Percentiles rank a stretch among this genome's conserved stretches.
These are phyloP conservation scores for Suillus brevipes DNA, from an alignment of 768 basidiomycete genomes.

Conservation along the genomic window DNA sequence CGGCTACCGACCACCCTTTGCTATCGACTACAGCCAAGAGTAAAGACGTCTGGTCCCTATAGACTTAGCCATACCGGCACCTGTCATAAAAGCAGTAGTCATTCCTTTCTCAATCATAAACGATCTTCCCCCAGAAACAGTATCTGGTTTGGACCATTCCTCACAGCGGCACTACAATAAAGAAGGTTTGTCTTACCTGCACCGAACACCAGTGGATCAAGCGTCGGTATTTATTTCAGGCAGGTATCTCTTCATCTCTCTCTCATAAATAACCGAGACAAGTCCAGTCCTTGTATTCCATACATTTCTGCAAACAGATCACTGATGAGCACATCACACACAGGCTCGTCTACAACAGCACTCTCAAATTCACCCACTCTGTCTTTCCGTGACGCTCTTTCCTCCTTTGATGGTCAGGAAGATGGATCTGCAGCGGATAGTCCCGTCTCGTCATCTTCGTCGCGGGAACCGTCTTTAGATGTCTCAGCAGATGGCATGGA, in stretches of 20 bases:
- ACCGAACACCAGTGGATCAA: slow-evolving; percentile 16
- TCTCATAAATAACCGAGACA: neutral
- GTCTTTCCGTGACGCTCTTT: slow-evolving; percentile 32
- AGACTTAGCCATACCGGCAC: slow-evolving; percentile 5
- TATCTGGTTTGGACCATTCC: slow-evolving; percentile 15
- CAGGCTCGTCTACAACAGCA: slow-evolving; percentile 21
- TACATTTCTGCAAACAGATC: slow-evolving; percentile 1
- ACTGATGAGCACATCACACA: slow-evolving; percentile 11
- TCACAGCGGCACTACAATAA: slow-evolving; percentile 16
- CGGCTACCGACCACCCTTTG: slow-evolving; percentile 7
- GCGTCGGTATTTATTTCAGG: slow-evolving; percentile 11
- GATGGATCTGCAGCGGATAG: slow-evolving; percentile 30
- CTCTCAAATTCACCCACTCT: slow-evolving; percentile 29
- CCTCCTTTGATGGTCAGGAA: slow-evolving; percentile 33
- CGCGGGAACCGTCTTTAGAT: slow-evolving; percentile 33
- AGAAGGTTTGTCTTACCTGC: slow-evolving; percentile 12
- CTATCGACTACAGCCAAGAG: slow-evolving; percentile 7
- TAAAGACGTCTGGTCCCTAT: neutral
- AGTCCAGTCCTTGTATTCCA: neutral
- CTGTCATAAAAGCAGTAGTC: slow-evolving; percentile 8
- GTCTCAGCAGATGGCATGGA: slow-evolving; percentile 26
- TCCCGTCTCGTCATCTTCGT: slow-evolving; percentile 32
- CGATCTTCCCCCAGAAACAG: slow-evolving; percentile 8
- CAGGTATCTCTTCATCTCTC: slow-evolving; percentile 9
- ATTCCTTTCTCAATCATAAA: slow-evolving; percentile 11